Evolutionary conservation across 495 filamentous ascomycete genomes (phyloP).

Genomic region (Podospora pseudoanserina): DNA sequence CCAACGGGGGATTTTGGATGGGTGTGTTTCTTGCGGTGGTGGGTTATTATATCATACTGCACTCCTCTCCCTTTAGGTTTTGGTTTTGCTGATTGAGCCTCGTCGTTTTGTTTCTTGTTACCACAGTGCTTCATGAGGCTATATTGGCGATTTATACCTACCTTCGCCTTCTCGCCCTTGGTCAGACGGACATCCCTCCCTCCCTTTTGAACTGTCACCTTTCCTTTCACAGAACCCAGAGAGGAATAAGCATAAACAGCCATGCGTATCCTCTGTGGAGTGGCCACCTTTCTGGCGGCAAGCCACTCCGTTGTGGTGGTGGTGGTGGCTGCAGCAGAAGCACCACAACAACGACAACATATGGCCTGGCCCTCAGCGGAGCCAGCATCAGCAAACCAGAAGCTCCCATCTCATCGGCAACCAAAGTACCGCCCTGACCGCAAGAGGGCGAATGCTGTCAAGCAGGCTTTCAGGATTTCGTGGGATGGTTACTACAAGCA

Average conservation of each 20-base stretch:
- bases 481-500: constrained; percentile 81
- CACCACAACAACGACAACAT: constrained; percentile 2
- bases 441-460: constrained; percentile 59
- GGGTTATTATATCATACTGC: constrained; percentile 2
- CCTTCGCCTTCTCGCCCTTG: background rate
- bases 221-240: background rate
- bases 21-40: background rate
- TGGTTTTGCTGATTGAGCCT: background rate
- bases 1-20: background rate
- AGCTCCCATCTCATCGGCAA: background rate
- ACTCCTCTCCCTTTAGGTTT: background rate
- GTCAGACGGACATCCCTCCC: background rate
- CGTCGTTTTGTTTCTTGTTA: background rate
- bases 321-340: background rate
- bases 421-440: constrained; percentile 30
- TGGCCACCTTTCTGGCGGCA: constrained; percentile 1
- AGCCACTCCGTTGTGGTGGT: constrained; percentile 8
- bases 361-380: background rate
- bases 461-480: constrained; percentile 68
- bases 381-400: background rate
- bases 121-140: no score
- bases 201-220: background rate
- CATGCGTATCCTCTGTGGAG: constrained; percentile 10
- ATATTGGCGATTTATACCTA: background rate
- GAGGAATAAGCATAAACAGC: background rate